Percentiles rank a stretch among this genome's conserved stretches.
Conservation (phyloP, 2,329 filamentous ascomycete genomes). For the Blastomyces silverae region DNA sequence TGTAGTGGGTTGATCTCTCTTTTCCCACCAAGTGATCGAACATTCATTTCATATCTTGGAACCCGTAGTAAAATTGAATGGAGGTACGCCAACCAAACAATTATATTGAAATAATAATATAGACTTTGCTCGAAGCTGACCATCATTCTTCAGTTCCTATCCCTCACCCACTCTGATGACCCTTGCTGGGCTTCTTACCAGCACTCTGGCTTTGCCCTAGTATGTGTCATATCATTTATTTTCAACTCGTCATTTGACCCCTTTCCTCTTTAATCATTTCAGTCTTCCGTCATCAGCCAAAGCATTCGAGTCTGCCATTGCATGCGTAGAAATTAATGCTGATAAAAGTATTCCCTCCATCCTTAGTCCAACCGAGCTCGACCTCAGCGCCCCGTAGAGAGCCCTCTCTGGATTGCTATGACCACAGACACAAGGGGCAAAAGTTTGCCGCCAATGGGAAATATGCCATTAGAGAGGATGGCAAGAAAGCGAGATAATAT, state of each 20-base stretch:
- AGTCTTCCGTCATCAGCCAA: not conserved
- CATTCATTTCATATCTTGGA: not conserved
- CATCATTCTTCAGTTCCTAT: not conserved
- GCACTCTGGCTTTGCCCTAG: not conserved
- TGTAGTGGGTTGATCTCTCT: constrained; percentile 2
- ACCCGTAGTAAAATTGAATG: not conserved
- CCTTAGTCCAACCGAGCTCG: not conserved
- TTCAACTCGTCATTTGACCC: too few species aligned
- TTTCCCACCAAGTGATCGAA: not conserved
- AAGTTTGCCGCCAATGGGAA: not conserved
- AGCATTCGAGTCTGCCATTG: not conserved
- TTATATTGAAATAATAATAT: not conserved
- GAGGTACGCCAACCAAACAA: not conserved
- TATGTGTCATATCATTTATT: not conserved
- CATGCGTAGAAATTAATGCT: not conserved
- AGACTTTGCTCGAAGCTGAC: not conserved
- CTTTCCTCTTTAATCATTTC: not conserved
- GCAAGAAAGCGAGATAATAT: not conserved
- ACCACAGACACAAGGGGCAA: not conserved
- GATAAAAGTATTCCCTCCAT: not conserved
- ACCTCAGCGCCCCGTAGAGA: not conserved
- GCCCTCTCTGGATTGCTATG: not conserved
- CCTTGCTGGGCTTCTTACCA: not conserved
- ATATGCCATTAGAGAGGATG: not conserved
- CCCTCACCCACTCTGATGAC: not conserved